Percentiles rank a stretch among this genome's conserved stretches.
phyloP scores from a whole-genome alignment of 2,329 filamentous ascomycete genomes.

The Pseudophaeomoniella oleicola region DNA sequence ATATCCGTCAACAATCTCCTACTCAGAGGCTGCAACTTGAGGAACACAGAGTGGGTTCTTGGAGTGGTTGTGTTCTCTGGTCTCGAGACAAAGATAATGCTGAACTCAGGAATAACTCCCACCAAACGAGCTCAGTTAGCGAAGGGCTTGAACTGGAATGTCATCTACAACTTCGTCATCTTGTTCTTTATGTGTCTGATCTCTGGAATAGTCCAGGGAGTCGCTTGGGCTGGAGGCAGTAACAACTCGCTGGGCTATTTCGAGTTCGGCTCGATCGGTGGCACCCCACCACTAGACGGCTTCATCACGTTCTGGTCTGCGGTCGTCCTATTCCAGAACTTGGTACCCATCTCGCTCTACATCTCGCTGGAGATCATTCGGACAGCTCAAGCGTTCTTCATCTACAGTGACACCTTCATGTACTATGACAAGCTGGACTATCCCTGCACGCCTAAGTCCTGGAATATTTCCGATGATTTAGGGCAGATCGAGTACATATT shows the following conservation, averaged over 20 bases:
- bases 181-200: conserved; percentile 81
- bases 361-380: conserved; percentile 94
- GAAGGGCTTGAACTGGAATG: conserved; percentile 90
- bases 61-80: conserved; percentile 91
- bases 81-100: conserved; percentile 97
- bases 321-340: conserved; percentile 91
- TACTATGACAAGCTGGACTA: conserved; percentile 92
- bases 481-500: conserved; percentile 99
- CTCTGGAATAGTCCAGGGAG: conserved; percentile 69
- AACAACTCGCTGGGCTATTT: conserved; percentile 62
- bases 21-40: conserved; percentile 79
- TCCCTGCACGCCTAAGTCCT: conserved; percentile 90
- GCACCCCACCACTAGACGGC: conserved; percentile 60
- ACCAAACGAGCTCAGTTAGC: conserved; percentile 86
- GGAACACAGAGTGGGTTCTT: conserved; percentile 92
- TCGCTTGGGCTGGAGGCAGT: conserved; percentile 60
- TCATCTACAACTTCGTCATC: conserved; percentile 89
- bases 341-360: conserved; percentile 95
- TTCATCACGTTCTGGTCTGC: conserved; percentile 96
- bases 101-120: conserved; percentile 90
- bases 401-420: conserved; percentile 92
- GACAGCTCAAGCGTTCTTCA: conserved; percentile 87
- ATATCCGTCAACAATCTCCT: conserved; percentile 92
- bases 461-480: conserved; percentile 97
- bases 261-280: conserved; percentile 72